A percentile compares a stretch with the other conserved stretches of the same genome.
These are phyloP conservation scores for Caryopteris hybrid DNA, from an alignment of 305 asterid species.

Conservation along the genomic window DNA sequence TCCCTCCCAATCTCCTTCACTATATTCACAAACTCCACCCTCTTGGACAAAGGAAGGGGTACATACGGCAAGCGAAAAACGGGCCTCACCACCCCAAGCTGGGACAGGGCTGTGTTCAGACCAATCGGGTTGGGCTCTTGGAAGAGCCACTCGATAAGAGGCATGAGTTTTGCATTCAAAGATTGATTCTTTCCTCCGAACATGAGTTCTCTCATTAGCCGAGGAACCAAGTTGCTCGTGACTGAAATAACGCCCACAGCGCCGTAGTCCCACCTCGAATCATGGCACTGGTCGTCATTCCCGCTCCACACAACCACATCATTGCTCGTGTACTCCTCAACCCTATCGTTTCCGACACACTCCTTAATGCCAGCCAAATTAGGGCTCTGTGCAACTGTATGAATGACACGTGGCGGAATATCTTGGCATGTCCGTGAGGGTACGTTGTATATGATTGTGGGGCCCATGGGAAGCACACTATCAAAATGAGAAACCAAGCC, in stretches of 20 bases:
- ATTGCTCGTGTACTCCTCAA: slow-evolving; percentile 53
- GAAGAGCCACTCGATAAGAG: slow-evolving; percentile 81
- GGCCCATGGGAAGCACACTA: slow-evolving; percentile 90
- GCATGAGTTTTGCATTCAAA: slow-evolving; percentile 55
- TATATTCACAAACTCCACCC: slow-evolving; percentile 77
- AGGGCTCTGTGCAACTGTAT: slow-evolving; percentile 38
- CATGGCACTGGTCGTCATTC: slow-evolving; percentile 88
- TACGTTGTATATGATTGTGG: slow-evolving; percentile 81
- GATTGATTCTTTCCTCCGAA: slow-evolving; percentile 64
- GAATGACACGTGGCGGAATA: slow-evolving; percentile 65
- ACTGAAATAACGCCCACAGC: slow-evolving; percentile 86
- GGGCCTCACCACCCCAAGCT: slow-evolving; percentile 90
- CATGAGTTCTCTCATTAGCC: slow-evolving; percentile 77
- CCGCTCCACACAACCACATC: slow-evolving; percentile 88
- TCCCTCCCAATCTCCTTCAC: slow-evolving; percentile 78
- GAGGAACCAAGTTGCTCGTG: slow-evolving; percentile 82
- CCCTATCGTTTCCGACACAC: slow-evolving; percentile 73
- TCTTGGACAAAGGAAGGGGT: slow-evolving; percentile 72
- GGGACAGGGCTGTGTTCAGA: slow-evolving; percentile 88
- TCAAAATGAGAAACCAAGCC: slow-evolving; percentile 80
- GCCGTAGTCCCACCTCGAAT: slow-evolving; percentile 82
- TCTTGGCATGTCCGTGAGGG: slow-evolving; percentile 95
- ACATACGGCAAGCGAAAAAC: slow-evolving; percentile 83
- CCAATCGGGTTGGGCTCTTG: slow-evolving; percentile 84
- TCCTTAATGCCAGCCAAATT: slow-evolving; percentile 91